Evolutionary conservation across 139 green algal genomes (phyloP), one percentile per base, ranked within the genome.

Genomic region (Coelastrella sp.): DNA sequence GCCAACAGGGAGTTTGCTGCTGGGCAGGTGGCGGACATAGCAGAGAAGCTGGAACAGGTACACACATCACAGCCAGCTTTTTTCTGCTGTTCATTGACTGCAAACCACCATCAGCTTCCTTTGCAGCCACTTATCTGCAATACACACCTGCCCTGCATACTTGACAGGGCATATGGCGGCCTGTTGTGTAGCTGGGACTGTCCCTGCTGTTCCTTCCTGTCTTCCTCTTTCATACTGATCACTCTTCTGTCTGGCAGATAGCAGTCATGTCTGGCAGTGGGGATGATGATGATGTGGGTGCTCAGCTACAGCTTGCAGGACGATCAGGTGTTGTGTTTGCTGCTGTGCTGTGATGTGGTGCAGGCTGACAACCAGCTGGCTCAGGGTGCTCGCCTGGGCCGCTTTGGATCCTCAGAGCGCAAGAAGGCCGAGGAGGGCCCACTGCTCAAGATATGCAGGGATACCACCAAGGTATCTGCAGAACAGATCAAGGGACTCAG

Each of bases 21-120:
- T 0, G 96, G 95, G 0, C 97, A 99, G 92, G 94, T 99, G 56
- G 91, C 85, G 9, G 98, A 99, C 90, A 94, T 99, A 12, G 96
- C 94, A 61, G 96, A 98, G 90, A 99, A 99, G 94, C 94, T 99
- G 88, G 97, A 99, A 93, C 94, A 97, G 80, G 96, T 91, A 12
- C 14, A 14, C 14, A 20, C 12, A 70, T 70, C 63, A 70, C 11
- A 70, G 12, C 11, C 11, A 4, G 63, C 63, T 70, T 12, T 15
- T 1, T 12, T 20, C 11, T n/a, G 11, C 63, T 20, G 1, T 70
- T 12, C 63, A 7, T 70, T 1, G 5, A 70, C 14, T 70, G 12
- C n/a, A 49, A 49, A 5, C 35, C 35, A 49, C 35, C 35, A 49
- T 49, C 35, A 49, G 35, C 35, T 49, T 49, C 35, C 35, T 49